These are phyloP conservation scores for Fusarium odoratissimum DNA, from an alignment of 2,329 filamentous ascomycete genomes.

Conservation along the genomic window DNA sequence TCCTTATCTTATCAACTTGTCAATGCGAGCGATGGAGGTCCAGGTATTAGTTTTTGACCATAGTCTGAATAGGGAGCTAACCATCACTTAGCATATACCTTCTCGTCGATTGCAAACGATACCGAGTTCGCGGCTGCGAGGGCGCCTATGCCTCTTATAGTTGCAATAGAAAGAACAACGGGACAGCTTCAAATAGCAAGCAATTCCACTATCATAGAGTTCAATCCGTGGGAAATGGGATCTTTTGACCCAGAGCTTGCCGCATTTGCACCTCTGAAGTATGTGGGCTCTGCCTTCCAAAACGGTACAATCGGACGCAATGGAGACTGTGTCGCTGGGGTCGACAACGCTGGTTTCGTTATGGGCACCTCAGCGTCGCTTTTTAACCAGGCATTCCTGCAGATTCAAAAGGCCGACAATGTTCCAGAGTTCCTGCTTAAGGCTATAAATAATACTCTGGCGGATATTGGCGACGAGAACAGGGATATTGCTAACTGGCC, in stretches of 20 bases:
- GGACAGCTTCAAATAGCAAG: slow-evolving; percentile 65
- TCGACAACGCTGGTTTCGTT: slow-evolving; percentile 84
- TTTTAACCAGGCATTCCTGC: slow-evolving; percentile 82
- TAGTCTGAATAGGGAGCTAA: not conserved
- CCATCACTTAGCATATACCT: slow-evolving; percentile 71
- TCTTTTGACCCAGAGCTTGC: slow-evolving; percentile 78
- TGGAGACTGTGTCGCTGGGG: slow-evolving; percentile 76
- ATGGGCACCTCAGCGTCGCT: slow-evolving; percentile 88
- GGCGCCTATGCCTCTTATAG: slow-evolving; percentile 78
- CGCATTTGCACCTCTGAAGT: slow-evolving; percentile 77
- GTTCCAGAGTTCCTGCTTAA: slow-evolving; percentile 62
- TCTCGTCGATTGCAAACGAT: slow-evolving; percentile 70
- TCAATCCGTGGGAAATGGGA: slow-evolving; percentile 84
- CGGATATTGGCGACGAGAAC: slow-evolving; percentile 65
- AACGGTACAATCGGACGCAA: slow-evolving; percentile 66
- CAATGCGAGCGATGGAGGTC: slow-evolving; percentile 76
- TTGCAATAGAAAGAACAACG: slow-evolving; percentile 75
- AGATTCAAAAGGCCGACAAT: slow-evolving; percentile 55
- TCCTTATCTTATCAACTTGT: slow-evolving; percentile 82
- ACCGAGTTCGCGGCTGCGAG: slow-evolving; percentile 71
- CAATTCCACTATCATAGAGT: slow-evolving; percentile 81
- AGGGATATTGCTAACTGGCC: slow-evolving; percentile 81
- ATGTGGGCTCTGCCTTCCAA: slow-evolving; percentile 78
- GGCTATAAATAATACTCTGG: slow-evolving; percentile 64
- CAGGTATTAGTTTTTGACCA: slow-evolving; percentile 1